These are phyloP conservation scores for Xylona heveae DNA, from an alignment of 495 filamentous ascomycete genomes.

Conservation along the genomic window DNA sequence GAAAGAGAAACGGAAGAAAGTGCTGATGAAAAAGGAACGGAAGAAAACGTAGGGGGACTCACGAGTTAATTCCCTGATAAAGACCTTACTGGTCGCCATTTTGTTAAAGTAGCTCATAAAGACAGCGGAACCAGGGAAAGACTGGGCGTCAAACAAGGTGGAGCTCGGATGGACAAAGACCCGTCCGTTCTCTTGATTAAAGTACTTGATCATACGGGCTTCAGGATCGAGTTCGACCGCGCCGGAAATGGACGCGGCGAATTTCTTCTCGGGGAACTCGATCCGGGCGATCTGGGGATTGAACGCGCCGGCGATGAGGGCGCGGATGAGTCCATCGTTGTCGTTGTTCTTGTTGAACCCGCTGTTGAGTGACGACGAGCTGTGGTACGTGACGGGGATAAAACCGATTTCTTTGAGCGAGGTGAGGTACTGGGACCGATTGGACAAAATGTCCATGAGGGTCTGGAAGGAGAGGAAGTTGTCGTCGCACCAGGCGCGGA, in stretches of 20 bases:
- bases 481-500: constrained; percentile 63
- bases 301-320: constrained; percentile 79
- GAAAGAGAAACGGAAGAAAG: constrained; percentile 7
- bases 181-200: constrained; percentile 61
- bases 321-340: constrained; percentile 45
- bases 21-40: constrained; percentile 4
- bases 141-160: constrained; percentile 62
- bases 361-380: constrained; percentile 4
- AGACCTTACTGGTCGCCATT: constrained; percentile 76
- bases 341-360: constrained; percentile 23
- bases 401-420: constrained; percentile 76
- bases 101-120: constrained; percentile 80
- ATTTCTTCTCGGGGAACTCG: constrained; percentile 86
- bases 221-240: constrained; percentile 86
- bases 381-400: constrained; percentile 28
- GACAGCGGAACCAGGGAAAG: constrained; percentile 31
- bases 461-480: constrained; percentile 76
- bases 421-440: constrained; percentile 63
- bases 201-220: constrained; percentile 79
- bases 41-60: constrained; percentile 1
- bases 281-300: constrained; percentile 81
- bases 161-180: constrained; percentile 86
- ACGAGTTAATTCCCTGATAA: constrained; percentile 78
- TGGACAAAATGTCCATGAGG: constrained; percentile 70
- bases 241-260: constrained; percentile 60